Evolutionary conservation across 352 stramenopile genomes (phyloP).

Genomic region (Phytophthora tentaculata): DNA sequence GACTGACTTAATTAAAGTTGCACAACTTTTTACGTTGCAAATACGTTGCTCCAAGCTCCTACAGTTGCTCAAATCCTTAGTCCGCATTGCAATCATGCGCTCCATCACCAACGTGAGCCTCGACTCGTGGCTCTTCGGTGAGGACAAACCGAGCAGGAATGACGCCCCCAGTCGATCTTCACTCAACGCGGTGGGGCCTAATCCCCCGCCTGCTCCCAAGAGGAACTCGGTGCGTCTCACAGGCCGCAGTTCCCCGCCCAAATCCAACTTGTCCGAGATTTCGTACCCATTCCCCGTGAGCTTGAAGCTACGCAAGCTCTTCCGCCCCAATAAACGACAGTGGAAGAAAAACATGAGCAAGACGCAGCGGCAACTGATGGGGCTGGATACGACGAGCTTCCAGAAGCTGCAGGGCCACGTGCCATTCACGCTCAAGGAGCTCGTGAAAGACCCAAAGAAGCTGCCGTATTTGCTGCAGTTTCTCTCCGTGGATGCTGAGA

Average conservation of each 20-base stretch:
- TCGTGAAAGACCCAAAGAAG: constrained; percentile 88
- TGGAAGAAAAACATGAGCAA: constrained; percentile 57
- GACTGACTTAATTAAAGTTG: not conserved
- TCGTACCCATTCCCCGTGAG: constrained; percentile 74
- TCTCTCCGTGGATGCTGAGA: constrained; percentile 68
- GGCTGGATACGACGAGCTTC: constrained; percentile 65
- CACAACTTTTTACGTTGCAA: constrained; percentile 1
- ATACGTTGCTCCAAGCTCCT: constrained; percentile 8
- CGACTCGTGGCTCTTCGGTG: constrained; percentile 84
- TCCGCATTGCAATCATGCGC: constrained; percentile 42
- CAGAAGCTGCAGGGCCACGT: constrained; percentile 80
- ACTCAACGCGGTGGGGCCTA: not conserved
- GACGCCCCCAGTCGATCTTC: not conserved
- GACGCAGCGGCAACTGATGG: constrained; percentile 48
- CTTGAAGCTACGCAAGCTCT: constrained; percentile 78
- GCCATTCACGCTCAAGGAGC: constrained; percentile 83
- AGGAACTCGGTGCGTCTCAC: constrained; percentile 20
- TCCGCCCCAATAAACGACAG: constrained; percentile 65
- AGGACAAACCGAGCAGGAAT: constrained; percentile 50
- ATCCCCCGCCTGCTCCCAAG: not conserved
- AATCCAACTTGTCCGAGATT: constrained; percentile 13
- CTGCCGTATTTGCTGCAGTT: constrained; percentile 82
- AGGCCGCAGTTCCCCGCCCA: constrained; percentile 6
- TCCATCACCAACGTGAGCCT: constrained; percentile 70
- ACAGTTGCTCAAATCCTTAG: constrained; percentile 5